A percentile compares a stretch with the other conserved stretches of the same genome.
These are phyloP conservation scores for Penicillium daleae DNA, from an alignment of 495 filamentous ascomycete species.

Conservation along the genomic window DNA sequence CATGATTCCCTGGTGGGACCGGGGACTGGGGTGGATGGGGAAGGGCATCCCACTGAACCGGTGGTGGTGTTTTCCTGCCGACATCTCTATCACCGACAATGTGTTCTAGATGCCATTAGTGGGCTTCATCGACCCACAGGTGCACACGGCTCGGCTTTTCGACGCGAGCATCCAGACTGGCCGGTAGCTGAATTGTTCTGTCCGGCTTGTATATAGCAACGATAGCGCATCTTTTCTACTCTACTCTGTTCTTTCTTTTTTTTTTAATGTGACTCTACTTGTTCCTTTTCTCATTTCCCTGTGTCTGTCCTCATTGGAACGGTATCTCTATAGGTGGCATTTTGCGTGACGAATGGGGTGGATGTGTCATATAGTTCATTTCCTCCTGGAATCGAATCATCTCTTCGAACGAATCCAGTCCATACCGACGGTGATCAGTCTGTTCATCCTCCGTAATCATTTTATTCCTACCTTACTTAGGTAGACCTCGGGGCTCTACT, in stretches of 20 bases:
- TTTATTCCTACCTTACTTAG: too few relatives aligned
- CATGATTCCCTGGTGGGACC: slow-evolving; percentile 24
- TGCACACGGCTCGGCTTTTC: slow-evolving; percentile 21
- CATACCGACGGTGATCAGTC: neutral
- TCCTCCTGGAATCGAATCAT: slow-evolving; percentile 1
- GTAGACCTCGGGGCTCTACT: neutral
- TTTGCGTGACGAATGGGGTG: slow-evolving; percentile 4
- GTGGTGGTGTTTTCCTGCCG: slow-evolving; percentile 58
- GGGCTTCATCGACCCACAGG: slow-evolving; percentile 20
- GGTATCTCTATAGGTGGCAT: slow-evolving; percentile 7
- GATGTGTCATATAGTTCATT: slow-evolving; percentile 17
- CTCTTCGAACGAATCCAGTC: neutral
- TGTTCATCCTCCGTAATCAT: neutral
- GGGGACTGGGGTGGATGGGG: slow-evolving; percentile 11
- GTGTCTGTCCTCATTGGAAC: slow-evolving; percentile 10
- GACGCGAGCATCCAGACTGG: slow-evolving; percentile 33
- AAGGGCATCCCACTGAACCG: slow-evolving; percentile 28
- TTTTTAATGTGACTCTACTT: slow-evolving; percentile 17
- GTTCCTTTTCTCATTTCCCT: slow-evolving; percentile 8
- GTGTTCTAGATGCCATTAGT: slow-evolving; percentile 40
- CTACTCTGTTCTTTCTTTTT: slow-evolving; percentile 25
- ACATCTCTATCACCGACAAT: slow-evolving; percentile 56
- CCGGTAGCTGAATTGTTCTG: slow-evolving; percentile 43
- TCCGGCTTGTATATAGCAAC: slow-evolving; percentile 43
- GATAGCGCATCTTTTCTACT: slow-evolving; percentile 14